Percentiles rank a stretch among this genome's conserved stretches.
phyloP scores from a whole-genome alignment of 2,329 filamentous ascomycete species.

The Tricladium varicosporioides region DNA sequence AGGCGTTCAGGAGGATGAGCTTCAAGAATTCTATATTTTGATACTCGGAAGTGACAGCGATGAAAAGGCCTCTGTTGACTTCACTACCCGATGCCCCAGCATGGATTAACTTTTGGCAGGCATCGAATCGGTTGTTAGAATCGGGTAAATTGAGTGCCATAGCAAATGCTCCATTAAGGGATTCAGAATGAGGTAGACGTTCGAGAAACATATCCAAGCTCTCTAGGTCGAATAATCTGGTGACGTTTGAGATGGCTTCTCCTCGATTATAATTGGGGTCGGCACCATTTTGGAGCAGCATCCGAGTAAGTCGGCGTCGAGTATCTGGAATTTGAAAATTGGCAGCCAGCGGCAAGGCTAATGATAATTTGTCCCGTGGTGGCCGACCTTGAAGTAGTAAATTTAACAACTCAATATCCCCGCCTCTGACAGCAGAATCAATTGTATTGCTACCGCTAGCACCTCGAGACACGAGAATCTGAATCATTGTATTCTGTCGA shows the following conservation, averaged over 20 bases:
- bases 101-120: constrained; percentile 10
- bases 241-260: constrained; percentile 2
- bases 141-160: not conserved
- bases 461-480: constrained; percentile 1
- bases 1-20: constrained; percentile 5
- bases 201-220: constrained; percentile 1
- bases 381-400: constrained; percentile 6
- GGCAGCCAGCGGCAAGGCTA: constrained; percentile 1
- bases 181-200: not conserved
- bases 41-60: constrained; percentile 4
- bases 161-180: constrained; percentile 9
- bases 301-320: not conserved
- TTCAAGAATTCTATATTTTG: constrained; percentile 11
- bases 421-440: constrained; percentile 3
- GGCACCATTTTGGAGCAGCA: constrained; percentile 7
- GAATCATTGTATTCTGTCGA: constrained; percentile 4
- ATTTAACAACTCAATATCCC: constrained; percentile 1
- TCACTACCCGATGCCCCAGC: constrained; percentile 10
- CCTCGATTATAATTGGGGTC: constrained; percentile 5
- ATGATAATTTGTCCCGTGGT: not conserved
- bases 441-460: constrained; percentile 8
- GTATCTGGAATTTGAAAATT: not conserved
- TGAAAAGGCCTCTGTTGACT: constrained; percentile 10
- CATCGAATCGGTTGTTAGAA: constrained; percentile 1
- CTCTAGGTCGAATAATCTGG: constrained; percentile 2